Conservation (phyloP, 1,284 basidiomycete genomes). For the Pseudozyma sp. region DNA sequence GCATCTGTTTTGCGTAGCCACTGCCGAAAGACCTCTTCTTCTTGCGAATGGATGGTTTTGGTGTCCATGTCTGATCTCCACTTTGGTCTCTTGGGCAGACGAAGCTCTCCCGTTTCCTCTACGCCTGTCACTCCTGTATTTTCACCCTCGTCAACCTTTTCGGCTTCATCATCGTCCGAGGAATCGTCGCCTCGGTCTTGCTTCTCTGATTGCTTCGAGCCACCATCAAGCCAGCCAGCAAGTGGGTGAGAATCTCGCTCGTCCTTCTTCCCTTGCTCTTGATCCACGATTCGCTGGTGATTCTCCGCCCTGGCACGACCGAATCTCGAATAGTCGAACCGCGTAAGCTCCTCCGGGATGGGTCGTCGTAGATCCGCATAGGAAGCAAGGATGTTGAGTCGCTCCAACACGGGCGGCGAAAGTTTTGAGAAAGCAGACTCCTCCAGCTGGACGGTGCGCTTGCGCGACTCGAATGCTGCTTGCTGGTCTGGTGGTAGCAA, state of each 20-base stretch:
- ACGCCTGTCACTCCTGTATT: conserved; percentile 29
- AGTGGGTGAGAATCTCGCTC: conserved; percentile 27
- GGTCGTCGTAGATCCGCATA: conserved; percentile 47
- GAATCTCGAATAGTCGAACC: conserved; percentile 46
- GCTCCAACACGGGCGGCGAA: conserved; percentile 46
- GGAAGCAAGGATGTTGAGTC: conserved; percentile 51
- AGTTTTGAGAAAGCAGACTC: conserved; percentile 59
- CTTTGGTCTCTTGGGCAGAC: conserved; percentile 54
- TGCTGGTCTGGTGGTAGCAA: conserved; percentile 42
- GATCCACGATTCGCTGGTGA: conserved; percentile 16
- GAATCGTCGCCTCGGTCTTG: conserved; percentile 3
- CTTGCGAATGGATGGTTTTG: conserved; percentile 55
- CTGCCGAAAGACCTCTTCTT: conserved; percentile 49
- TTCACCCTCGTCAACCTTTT: conserved; percentile 1
- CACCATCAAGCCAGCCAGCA: conserved; percentile 21
- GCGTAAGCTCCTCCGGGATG: conserved; percentile 22
- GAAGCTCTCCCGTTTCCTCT: conserved; percentile 39
- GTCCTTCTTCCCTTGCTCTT: conserved; percentile 17
- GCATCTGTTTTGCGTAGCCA: conserved; percentile 56
- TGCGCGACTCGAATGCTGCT: conserved; percentile 37
- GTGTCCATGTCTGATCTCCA: conserved; percentile 53
- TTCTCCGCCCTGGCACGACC: conserved; percentile 42
- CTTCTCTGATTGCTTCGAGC: background rate
- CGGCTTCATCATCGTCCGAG: conserved; percentile 12
- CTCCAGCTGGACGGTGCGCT: conserved; percentile 39